Conservation (phyloP, 2,329 filamentous ascomycete species). For the Falciphora oryzae region DNA sequence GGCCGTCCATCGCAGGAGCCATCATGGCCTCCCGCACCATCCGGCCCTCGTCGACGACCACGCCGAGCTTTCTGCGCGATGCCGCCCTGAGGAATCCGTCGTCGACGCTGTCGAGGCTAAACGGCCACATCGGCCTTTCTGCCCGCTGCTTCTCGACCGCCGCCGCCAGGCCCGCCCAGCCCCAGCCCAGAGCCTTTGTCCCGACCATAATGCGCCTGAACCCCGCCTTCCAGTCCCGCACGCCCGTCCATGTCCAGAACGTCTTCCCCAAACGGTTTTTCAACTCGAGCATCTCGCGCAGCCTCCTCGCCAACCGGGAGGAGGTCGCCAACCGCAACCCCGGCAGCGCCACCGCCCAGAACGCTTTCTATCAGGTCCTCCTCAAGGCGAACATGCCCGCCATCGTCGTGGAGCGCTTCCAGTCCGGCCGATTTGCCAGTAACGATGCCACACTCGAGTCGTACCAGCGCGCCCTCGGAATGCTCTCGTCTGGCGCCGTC, state of each 20-base stretch:
- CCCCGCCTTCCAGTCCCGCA: not conserved
- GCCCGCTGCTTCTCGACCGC: not conserved
- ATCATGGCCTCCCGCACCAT: constrained; percentile 30
- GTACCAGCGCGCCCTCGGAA: constrained; percentile 67
- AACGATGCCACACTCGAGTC: constrained; percentile 72
- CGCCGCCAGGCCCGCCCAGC: constrained; percentile 2
- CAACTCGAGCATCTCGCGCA: constrained; percentile 47
- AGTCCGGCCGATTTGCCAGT: constrained; percentile 76
- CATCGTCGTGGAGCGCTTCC: constrained; percentile 85
- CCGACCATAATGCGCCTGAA: not conserved
- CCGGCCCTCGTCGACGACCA: constrained; percentile 12
- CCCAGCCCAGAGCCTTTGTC: not conserved
- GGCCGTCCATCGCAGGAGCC: constrained; percentile 39
- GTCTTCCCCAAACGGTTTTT: constrained; percentile 3
- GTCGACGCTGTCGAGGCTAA: constrained; percentile 7
- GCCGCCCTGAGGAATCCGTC: constrained; percentile 7
- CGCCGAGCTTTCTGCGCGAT: constrained; percentile 8
- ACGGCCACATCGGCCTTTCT: not conserved
- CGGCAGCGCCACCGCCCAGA: constrained; percentile 78
- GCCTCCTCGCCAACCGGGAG: constrained; percentile 77
- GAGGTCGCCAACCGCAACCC: constrained; percentile 92
- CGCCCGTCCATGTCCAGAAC: not conserved
- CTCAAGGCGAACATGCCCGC: constrained; percentile 89
- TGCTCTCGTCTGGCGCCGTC: constrained; percentile 23
- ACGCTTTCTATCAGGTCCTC: constrained; percentile 88